Conservation (phyloP, 352 stramenopile species). For the Saprolegnia diclina region DNA sequence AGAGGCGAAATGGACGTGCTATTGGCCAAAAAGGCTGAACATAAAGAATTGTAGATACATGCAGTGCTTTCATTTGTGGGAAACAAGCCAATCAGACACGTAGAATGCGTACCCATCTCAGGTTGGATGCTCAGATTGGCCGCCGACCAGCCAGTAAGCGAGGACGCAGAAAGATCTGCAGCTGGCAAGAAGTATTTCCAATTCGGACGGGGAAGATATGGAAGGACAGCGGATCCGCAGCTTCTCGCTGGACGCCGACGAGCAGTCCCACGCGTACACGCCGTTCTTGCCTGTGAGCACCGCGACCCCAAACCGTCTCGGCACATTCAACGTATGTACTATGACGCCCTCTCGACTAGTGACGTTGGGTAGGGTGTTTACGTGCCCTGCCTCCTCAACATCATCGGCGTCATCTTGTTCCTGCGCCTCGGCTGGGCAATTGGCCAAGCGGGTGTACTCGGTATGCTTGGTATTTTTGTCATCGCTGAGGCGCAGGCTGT, state of each 20-base stretch:
- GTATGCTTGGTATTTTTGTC: constrained; percentile 69
- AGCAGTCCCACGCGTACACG: constrained; percentile 17
- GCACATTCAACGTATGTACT: constrained; percentile 23
- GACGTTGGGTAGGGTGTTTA: constrained; percentile 50
- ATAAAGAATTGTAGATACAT: too few relatives aligned
- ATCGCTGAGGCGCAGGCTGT: constrained; percentile 52
- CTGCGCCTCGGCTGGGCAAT: constrained; percentile 80
- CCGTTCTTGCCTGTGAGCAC: constrained; percentile 13
- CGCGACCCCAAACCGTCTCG: constrained; percentile 12
- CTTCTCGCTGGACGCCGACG: not conserved
- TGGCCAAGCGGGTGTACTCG: constrained; percentile 70
- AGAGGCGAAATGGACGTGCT: constrained; percentile 6
- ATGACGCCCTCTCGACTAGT: not conserved
- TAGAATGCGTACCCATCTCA: too few relatives aligned
- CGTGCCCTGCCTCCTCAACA: constrained; percentile 85
- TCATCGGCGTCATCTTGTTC: constrained; percentile 88
- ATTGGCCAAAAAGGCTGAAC: not conserved
- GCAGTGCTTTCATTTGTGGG: too few relatives aligned
- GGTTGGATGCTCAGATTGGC: too few relatives aligned
- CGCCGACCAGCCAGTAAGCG: too few relatives aligned
- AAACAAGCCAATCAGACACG: too few relatives aligned
- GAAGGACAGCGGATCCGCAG: not conserved
- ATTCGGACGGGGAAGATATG: not conserved
- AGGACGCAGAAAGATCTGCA: too few relatives aligned
- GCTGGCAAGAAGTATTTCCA: not conserved